phyloP scores from a whole-genome alignment of 2,329 filamentous ascomycete species.

The Dothistroma septosporum region DNA sequence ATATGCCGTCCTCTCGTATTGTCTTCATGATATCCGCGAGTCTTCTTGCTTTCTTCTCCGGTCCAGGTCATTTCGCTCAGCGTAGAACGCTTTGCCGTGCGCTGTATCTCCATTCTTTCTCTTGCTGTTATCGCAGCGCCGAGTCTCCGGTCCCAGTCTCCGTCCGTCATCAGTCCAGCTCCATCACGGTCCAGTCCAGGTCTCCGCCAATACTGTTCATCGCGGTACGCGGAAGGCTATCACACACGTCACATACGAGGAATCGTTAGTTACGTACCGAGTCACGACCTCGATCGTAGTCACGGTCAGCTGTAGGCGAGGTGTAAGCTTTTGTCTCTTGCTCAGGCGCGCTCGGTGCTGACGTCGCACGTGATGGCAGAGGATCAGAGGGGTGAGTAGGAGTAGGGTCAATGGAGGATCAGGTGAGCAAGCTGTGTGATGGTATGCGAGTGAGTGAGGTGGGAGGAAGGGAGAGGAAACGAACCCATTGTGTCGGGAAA shows the following conservation, averaged over 20 bases:
- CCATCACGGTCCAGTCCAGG: slow-evolving; percentile 20
- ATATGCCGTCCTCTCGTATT: slow-evolving; percentile 3
- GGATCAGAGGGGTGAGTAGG: neutral
- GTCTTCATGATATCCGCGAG: neutral
- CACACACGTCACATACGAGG: slow-evolving; percentile 2
- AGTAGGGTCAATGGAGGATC: neutral
- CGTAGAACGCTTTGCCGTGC: neutral
- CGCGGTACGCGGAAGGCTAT: slow-evolving; percentile 14
- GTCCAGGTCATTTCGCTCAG: slow-evolving; percentile 4
- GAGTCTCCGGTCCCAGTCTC: slow-evolving; percentile 13
- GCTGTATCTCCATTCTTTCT: slow-evolving; percentile 8
- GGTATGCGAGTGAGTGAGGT: slow-evolving; percentile 4
- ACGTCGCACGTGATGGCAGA: neutral
- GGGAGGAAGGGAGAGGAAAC: slow-evolving; percentile 1
- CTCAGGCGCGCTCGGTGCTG: neutral
- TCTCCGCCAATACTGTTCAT: slow-evolving; percentile 3
- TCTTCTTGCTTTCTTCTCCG: slow-evolving; percentile 2
- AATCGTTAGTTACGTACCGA: slow-evolving; percentile 16
- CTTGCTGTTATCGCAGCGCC: slow-evolving; percentile 6
- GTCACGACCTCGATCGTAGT: slow-evolving; percentile 12
- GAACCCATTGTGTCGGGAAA: slow-evolving; percentile 10
- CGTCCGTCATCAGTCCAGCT: slow-evolving; percentile 8
- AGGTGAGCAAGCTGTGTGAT: neutral
- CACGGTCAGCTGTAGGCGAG: slow-evolving; percentile 5
- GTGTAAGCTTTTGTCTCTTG: neutral